Percentiles rank a stretch among this genome's conserved stretches.
Conservation (phyloP, 306 rosid genomes). For the Gastrolobium villosum region DNA sequence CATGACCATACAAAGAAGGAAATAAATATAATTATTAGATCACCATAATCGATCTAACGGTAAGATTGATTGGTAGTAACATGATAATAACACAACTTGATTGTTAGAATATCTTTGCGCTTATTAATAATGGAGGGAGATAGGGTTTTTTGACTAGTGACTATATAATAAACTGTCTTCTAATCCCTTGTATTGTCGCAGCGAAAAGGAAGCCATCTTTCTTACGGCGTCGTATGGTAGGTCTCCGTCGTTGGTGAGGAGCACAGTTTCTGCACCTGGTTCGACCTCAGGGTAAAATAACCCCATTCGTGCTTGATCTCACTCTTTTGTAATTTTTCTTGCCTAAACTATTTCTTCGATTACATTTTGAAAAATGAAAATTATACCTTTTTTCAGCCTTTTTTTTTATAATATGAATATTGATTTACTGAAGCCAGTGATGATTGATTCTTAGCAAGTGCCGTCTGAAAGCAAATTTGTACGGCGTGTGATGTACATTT, state of each 20-base stretch:
- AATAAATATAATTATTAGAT: too few relatives aligned
- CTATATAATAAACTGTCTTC: conserved; percentile 4
- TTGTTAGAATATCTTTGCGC: too few relatives aligned
- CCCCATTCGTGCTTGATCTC: not conserved
- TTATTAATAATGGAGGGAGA: too few relatives aligned
- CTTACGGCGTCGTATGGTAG: not conserved
- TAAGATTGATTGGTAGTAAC: too few relatives aligned
- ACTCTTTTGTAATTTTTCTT: not conserved
- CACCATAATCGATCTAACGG: too few relatives aligned
- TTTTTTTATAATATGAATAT: too few relatives aligned
- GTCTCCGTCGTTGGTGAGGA: not conserved
- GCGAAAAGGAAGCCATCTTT: not conserved
- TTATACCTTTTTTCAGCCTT: not conserved
- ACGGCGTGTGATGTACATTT: conserved; percentile 30
- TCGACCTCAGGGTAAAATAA: not conserved
- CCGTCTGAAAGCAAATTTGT: conserved; percentile 33
- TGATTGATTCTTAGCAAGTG: conserved; percentile 44
- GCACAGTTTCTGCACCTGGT: not conserved
- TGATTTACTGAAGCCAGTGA: conserved; percentile 38
- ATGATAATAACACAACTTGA: too few relatives aligned
- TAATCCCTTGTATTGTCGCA: not conserved
- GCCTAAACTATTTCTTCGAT: not conserved
- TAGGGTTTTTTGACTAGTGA: not conserved
- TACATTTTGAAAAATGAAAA: not conserved
- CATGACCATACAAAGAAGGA: too few relatives aligned